phyloP scores from a whole-genome alignment of 495 filamentous ascomycete species.

The Umbilicaria muhlenbergii region DNA sequence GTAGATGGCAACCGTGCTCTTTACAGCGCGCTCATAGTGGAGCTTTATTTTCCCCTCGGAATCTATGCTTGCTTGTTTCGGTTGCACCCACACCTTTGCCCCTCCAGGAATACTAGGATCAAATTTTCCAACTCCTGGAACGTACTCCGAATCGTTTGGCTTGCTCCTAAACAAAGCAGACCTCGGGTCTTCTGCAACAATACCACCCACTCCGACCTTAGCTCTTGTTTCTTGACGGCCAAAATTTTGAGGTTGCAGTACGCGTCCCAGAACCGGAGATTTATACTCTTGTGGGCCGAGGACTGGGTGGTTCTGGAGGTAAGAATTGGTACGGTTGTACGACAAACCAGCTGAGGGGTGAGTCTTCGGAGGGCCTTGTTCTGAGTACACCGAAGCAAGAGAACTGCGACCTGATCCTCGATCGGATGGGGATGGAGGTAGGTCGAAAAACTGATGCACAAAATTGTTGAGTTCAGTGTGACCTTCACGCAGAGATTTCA shows the following conservation, averaged over 20 bases:
- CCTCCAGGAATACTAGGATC: constrained; percentile 50
- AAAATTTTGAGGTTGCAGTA: constrained; percentile 27
- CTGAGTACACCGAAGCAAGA: constrained; percentile 29
- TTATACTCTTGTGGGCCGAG: constrained; percentile 56
- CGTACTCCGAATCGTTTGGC: constrained; percentile 1
- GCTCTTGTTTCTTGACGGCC: constrained; percentile 15
- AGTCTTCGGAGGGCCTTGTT: constrained; percentile 55
- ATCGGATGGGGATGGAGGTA: constrained; percentile 22
- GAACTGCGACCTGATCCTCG: background rate
- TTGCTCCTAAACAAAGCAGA: background rate
- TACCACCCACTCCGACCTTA: constrained; percentile 34
- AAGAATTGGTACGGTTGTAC: constrained; percentile 57
- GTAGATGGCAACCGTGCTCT: constrained; percentile 34
- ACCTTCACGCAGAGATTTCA: constrained; percentile 43
- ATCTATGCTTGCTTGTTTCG: constrained; percentile 38
- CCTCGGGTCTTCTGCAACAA: constrained; percentile 28
- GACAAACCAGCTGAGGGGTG: constrained; percentile 86
- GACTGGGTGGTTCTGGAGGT: constrained; percentile 64
- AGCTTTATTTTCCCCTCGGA: constrained; percentile 43
- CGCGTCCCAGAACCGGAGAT: constrained; percentile 50
- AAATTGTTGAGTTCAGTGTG: constrained; percentile 28
- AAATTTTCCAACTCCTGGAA: constrained; percentile 27
- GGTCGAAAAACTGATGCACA: constrained; percentile 32
- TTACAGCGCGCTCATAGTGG: constrained; percentile 26
- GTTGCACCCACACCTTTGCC: constrained; percentile 46